A percentile compares a stretch with the other conserved stretches of the same genome.
phyloP scores from a whole-genome alignment of 441 rosid genomes.

The Flueggea neowawraea region DNA sequence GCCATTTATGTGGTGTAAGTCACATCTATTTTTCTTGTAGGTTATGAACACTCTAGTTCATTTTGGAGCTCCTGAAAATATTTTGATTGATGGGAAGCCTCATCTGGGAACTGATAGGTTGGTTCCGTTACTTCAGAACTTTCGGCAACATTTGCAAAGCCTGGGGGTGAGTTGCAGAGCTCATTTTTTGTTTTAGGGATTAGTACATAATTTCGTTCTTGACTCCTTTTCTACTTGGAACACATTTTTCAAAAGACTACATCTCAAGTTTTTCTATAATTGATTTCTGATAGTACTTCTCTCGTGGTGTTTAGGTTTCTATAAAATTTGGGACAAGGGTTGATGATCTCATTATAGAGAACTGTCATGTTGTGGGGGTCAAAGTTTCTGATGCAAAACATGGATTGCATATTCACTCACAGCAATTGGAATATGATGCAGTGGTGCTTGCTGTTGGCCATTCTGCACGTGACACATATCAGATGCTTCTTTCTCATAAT shows the following conservation, averaged over 20 bases:
- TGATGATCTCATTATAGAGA: constrained; percentile 69
- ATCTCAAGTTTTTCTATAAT: not conserved
- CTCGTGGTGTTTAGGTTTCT: constrained; percentile 46
- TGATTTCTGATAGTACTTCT: constrained; percentile 8
- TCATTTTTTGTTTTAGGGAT: not conserved
- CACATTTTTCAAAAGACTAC: not conserved
- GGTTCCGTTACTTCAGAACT: constrained; percentile 78
- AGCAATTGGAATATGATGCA: constrained; percentile 61
- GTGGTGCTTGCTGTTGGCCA: constrained; percentile 93
- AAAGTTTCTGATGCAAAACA: constrained; percentile 56
- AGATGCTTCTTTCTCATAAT: constrained; percentile 88
- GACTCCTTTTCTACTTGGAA: too few species aligned
- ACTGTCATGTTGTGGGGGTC: constrained; percentile 67
- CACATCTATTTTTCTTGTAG: constrained; percentile 30
- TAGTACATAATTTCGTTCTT: too few species aligned
- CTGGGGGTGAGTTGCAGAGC: constrained; percentile 55
- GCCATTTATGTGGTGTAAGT: not conserved
- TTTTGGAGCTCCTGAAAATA: constrained; percentile 86
- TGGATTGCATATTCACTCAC: constrained; percentile 25
- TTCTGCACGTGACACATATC: constrained; percentile 92
- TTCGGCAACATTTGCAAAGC: constrained; percentile 71
- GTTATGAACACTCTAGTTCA: constrained; percentile 91
- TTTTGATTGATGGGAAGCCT: constrained; percentile 89
- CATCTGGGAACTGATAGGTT: constrained; percentile 93
- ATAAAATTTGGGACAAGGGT: constrained; percentile 81